These are phyloP conservation scores for Marasmius fiardii DNA, from an alignment of 1,284 basidiomycete species.

Conservation along the genomic window DNA sequence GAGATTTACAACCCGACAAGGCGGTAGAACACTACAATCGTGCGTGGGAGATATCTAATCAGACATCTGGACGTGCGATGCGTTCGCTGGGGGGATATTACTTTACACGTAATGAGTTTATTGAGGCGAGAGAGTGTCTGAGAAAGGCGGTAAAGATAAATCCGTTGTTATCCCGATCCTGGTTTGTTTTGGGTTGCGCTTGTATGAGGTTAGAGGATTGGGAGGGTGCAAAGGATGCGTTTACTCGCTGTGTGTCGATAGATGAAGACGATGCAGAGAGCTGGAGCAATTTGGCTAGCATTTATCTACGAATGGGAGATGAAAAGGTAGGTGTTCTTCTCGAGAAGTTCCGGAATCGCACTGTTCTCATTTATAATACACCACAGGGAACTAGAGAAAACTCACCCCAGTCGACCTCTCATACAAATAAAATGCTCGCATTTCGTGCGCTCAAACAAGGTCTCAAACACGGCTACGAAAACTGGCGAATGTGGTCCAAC, in stretches of 20 bases:
- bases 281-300: conserved; percentile 97
- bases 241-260: conserved; percentile 82
- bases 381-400: conserved; percentile 17
- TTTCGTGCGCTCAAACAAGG: conserved; percentile 94
- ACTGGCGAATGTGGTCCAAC: conserved; percentile 99
- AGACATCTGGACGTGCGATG: conserved; percentile 85
- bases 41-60: conserved; percentile 82
- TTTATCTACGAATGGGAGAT: conserved; percentile 82
- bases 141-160: conserved; percentile 82
- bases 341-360: conserved; percentile 2
- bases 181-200: conserved; percentile 96
- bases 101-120: conserved; percentile 69
- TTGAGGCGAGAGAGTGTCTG: conserved; percentile 65
- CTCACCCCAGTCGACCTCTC: conserved; percentile 38
- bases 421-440: conserved; percentile 81
- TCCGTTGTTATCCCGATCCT: conserved; percentile 81
- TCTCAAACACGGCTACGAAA: conserved; percentile 80
- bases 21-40: conserved; percentile 73
- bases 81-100: conserved; percentile 86
- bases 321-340: conserved; percentile 21
- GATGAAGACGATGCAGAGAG: conserved; percentile 98
- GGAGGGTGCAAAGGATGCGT: conserved; percentile 82
- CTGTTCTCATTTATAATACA: conserved; percentile 9
- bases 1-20: conserved; percentile 80
- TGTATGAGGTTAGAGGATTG: conserved; percentile 80